These are phyloP conservation scores for Prunella vulgaris DNA, from an alignment of 257 asterid genomes.

Conservation along the genomic window DNA sequence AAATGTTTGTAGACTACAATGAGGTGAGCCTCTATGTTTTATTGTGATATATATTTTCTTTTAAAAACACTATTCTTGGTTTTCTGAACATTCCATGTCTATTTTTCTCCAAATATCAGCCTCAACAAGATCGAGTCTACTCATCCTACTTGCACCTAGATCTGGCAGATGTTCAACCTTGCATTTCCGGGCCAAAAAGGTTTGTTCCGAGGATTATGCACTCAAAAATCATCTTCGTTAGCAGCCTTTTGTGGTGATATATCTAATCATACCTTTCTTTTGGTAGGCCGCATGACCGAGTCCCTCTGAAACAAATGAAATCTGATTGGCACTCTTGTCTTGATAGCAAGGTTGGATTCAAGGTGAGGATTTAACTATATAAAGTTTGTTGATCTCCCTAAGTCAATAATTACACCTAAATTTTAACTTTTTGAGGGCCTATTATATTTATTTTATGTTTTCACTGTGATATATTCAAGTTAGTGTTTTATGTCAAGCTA, in stretches of 20 bases:
- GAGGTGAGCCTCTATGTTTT: slow-evolving; percentile 43
- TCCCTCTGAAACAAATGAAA: slow-evolving; percentile 82
- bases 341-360: slow-evolving; percentile 86
- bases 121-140: slow-evolving; percentile 78
- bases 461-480: neutral
- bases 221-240: neutral
- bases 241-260: slow-evolving; percentile 12
- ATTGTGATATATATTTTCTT: neutral
- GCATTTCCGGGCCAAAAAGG: slow-evolving; percentile 96
- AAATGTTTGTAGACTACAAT: slow-evolving; percentile 83
- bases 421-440: neutral
- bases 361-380: slow-evolving; percentile 44
- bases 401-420: slow-evolving; percentile 8
- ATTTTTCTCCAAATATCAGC: slow-evolving; percentile 43
- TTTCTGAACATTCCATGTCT: slow-evolving; percentile 5
- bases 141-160: slow-evolving; percentile 67
- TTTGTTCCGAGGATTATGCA: slow-evolving; percentile 14
- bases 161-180: slow-evolving; percentile 74
- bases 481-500: neutral
- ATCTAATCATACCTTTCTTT: slow-evolving; percentile 10
- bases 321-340: slow-evolving; percentile 94
- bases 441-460: neutral
- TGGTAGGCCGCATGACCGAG: slow-evolving; percentile 93
- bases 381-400: slow-evolving; percentile 1
- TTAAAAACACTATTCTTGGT: neutral